These are phyloP conservation scores for Botrytis byssoidea DNA, from an alignment of 2,329 filamentous ascomycete genomes.

Conservation along the genomic window DNA sequence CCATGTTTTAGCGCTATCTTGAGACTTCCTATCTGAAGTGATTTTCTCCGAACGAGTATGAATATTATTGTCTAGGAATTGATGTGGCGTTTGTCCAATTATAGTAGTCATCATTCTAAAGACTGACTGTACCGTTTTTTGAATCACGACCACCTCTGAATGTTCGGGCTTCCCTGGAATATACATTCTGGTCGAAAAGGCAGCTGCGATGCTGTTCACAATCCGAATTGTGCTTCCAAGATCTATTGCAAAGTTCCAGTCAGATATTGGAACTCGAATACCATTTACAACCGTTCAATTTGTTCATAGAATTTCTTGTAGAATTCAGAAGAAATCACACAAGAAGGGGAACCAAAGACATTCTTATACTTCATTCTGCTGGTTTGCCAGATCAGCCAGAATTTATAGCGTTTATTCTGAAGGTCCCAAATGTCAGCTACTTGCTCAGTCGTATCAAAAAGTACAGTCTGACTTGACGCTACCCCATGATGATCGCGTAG, in stretches of 20 bases:
- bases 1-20: not conserved
- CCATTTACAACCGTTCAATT: not conserved
- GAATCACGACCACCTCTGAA: not conserved
- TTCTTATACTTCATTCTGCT: not conserved
- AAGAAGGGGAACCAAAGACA: not conserved
- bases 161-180: not conserved
- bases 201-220: not conserved
- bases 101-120: not conserved
- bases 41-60: not conserved
- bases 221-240: not conserved
- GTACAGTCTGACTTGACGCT: not conserved
- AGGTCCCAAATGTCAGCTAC: not conserved
- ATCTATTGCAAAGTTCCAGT: not conserved
- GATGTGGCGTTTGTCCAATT: not conserved
- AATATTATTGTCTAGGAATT: not conserved
- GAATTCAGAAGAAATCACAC: not conserved
- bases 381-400: not conserved
- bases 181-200: not conserved
- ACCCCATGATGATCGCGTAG: not conserved
- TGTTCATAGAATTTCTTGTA: not conserved
- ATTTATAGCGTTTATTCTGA: not conserved
- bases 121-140: not conserved
- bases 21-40: not conserved
- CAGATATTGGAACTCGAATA: not conserved
- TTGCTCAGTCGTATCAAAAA: not conserved